Evolutionary conservation across 1,284 basidiomycete genomes (phyloP).

Genomic region (Rhodotorula sp.): DNA sequence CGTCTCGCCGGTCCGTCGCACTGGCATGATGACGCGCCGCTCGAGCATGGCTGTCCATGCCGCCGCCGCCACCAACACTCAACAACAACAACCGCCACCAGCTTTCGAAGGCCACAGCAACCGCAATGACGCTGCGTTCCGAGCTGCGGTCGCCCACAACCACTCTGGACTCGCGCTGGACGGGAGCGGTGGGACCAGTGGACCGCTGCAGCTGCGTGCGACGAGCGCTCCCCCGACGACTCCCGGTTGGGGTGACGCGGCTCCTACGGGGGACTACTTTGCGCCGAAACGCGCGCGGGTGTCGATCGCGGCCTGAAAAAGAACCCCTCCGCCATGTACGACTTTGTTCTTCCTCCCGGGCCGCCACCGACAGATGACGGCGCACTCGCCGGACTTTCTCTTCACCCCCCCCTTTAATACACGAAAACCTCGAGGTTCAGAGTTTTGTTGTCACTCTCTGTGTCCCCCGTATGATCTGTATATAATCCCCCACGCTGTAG

Average conservation of each 20-base stretch:
- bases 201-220: not conserved
- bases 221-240: conserved; percentile 18
- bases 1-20: not conserved
- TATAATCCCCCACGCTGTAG: no score
- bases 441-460: no score
- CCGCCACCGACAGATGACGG: no score
- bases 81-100: no score
- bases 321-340: not conserved
- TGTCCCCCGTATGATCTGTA: no score
- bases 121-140: not conserved
- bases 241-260: conserved; percentile 13
- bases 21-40: conserved; percentile 4
- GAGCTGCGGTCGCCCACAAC: not conserved
- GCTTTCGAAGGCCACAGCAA: not conserved
- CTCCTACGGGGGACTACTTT: conserved; percentile 15
- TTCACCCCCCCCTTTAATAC: no score
- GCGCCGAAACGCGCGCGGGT: conserved; percentile 2
- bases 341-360: not conserved
- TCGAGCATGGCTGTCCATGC: not conserved
- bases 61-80: not conserved
- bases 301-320: not conserved
- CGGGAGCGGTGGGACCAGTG: not conserved
- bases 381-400: no score
- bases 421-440: no score
- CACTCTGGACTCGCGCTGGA: not conserved